These are phyloP conservation scores for Thuidium tamariscinum DNA, from an alignment of 225 moss, liverwort and hornwort species.

Conservation along the genomic window DNA sequence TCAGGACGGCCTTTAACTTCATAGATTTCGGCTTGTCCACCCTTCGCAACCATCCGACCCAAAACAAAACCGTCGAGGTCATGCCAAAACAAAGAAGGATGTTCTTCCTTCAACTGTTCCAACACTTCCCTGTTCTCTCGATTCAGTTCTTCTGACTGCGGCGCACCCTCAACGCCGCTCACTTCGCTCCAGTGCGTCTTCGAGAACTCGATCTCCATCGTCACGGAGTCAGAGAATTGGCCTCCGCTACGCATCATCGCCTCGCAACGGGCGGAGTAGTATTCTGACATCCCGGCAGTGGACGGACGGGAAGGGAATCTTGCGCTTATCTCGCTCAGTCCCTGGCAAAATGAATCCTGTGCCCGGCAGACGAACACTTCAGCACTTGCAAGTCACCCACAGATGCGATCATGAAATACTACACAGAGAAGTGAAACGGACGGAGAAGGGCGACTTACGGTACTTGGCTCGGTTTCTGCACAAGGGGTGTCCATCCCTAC, in stretches of 20 bases:
- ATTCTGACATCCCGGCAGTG: neutral
- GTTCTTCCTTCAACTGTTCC: rapidly evolving
- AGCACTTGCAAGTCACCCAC: neutral
- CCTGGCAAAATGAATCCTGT: neutral
- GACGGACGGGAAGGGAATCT: neutral
- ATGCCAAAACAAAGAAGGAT: rapidly evolving
- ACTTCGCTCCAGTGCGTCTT: no score
- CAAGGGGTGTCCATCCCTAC: neutral
- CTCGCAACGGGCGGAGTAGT: no score
- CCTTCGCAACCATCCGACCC: no score
- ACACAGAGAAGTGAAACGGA: neutral
- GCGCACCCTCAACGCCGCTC: no score
- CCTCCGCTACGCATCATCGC: no score
- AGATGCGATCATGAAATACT: neutral
- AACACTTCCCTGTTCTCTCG: no score
- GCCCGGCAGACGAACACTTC: neutral
- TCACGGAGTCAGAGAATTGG: no score
- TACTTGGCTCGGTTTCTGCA: neutral
- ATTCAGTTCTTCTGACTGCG: no score
- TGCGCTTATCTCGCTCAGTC: neutral
- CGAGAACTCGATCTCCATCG: no score
- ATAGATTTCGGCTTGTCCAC: no score
- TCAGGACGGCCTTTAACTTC: rapidly evolving
- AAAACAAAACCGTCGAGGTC: no score
- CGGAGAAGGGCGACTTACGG: neutral